Evolutionary conservation across 2,329 filamentous ascomycete species (phyloP).

Genomic region (Polytolypa hystricis): DNA sequence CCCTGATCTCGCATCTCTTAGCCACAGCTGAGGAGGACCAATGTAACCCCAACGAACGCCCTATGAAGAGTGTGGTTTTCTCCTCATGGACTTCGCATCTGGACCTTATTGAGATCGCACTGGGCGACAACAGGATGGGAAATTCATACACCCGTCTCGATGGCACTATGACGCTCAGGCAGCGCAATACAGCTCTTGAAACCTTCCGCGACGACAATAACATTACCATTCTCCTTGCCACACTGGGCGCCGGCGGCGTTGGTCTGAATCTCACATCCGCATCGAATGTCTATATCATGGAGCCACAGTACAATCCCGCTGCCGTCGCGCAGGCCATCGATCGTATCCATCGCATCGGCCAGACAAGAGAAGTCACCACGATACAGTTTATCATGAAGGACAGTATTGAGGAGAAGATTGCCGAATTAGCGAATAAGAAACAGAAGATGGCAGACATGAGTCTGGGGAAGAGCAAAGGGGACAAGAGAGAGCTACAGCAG

Average conservation of each 20-base stretch:
- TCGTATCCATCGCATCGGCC: conserved; percentile 80
- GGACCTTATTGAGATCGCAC: conserved; percentile 77
- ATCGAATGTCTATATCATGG: conserved; percentile 90
- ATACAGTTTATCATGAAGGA: conserved; percentile 79
- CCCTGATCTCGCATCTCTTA: conserved; percentile 64
- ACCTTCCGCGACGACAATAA: conserved; percentile 60
- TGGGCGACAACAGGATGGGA: conserved; percentile 45
- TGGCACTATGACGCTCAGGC: conserved; percentile 69
- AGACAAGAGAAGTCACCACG: conserved; percentile 78
- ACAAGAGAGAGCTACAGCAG: conserved; percentile 52
- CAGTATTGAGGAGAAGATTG: conserved; percentile 91
- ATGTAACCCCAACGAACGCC: conserved; percentile 50
- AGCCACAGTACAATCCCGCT: conserved; percentile 93
- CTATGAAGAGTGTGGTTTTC: conserved; percentile 88
- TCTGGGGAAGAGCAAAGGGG: conserved; percentile 56
- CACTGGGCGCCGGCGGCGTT: conserved; percentile 82
- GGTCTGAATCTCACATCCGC: conserved; percentile 83
- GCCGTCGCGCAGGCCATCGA: conserved; percentile 91
- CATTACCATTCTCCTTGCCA: conserved; percentile 76
- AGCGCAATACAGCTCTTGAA: conserved; percentile 65
- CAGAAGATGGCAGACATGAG: conserved; percentile 78
- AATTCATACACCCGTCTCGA: conserved; percentile 68
- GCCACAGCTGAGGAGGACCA: conserved; percentile 44
- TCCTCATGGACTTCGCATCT: conserved; percentile 94
- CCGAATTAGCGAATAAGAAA: conserved; percentile 84